These are phyloP conservation scores for Parathielavia appendiculata DNA, from an alignment of 495 filamentous ascomycete species.

Conservation along the genomic window DNA sequence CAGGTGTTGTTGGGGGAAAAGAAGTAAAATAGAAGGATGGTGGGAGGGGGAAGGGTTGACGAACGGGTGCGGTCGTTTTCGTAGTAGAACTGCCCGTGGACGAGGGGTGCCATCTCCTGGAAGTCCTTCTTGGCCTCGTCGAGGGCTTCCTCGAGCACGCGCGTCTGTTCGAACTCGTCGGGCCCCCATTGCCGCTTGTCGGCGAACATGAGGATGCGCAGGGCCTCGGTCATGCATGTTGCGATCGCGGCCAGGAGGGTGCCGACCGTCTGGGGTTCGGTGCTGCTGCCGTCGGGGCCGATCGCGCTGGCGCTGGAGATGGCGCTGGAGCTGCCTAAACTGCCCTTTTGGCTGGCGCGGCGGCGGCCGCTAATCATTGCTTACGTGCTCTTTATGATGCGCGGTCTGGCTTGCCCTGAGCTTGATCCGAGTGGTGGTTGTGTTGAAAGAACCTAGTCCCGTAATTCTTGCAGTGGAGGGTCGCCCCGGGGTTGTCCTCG, in stretches of 20 bases:
- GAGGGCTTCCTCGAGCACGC: slow-evolving; percentile 42
- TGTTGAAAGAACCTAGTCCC: not conserved
- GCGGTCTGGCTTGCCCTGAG: not conserved
- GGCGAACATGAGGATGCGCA: slow-evolving; percentile 46
- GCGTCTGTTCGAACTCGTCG: slow-evolving; percentile 47
- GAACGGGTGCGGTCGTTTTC: slow-evolving; percentile 44
- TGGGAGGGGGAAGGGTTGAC: slow-evolving; percentile 6
- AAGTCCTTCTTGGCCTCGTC: slow-evolving; percentile 50
- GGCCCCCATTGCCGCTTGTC: slow-evolving; percentile 48
- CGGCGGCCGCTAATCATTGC: slow-evolving; percentile 21
- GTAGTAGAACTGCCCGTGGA: slow-evolving; percentile 46
- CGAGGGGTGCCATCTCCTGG: slow-evolving; percentile 43
- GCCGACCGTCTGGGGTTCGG: slow-evolving; percentile 39
- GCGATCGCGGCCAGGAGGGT: slow-evolving; percentile 46
- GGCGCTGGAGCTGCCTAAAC: slow-evolving; percentile 6
- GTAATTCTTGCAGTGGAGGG: too few species aligned
- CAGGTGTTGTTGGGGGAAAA: too few species aligned
- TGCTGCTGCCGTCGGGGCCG: slow-evolving; percentile 3
- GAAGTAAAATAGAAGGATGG: not conserved
- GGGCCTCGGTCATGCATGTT: slow-evolving; percentile 38
- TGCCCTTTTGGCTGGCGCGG: slow-evolving; percentile 15
- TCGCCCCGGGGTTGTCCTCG: too few species aligned
- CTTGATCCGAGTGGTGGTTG: not conserved
- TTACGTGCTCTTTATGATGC: not conserved
- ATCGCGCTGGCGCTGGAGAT: not conserved